These are phyloP conservation scores for Lasiosphaeriaceae sp. DNA, from an alignment of 495 filamentous ascomycete species.

Conservation along the genomic window DNA sequence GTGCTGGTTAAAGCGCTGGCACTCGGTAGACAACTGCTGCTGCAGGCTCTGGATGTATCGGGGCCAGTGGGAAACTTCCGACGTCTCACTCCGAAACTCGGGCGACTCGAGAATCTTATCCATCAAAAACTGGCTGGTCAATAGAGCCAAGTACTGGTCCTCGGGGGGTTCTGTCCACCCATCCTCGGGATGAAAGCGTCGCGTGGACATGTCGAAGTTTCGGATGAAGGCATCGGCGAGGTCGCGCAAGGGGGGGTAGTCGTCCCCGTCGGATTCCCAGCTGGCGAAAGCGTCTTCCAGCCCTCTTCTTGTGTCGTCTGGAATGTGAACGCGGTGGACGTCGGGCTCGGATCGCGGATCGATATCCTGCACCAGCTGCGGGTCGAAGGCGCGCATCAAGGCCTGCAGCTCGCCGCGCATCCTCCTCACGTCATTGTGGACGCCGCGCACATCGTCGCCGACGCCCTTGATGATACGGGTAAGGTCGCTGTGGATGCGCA, in stretches of 20 bases:
- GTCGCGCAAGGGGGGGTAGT: background rate
- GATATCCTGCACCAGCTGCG: background rate
- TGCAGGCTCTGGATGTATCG: constrained; percentile 5
- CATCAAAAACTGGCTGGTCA: constrained; percentile 10
- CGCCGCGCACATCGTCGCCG: background rate
- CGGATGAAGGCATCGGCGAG: constrained; percentile 7
- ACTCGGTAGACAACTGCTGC: constrained; percentile 1
- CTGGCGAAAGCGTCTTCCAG: background rate
- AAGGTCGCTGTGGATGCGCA: constrained; percentile 9
- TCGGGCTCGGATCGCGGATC: background rate
- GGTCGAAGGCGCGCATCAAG: background rate
- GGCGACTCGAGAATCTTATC: constrained; percentile 6
- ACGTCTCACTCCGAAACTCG: constrained; percentile 6
- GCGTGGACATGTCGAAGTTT: constrained; percentile 1
- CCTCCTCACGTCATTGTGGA: background rate
- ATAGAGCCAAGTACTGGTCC: constrained; percentile 2
- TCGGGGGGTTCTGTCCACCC: background rate
- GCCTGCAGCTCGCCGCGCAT: background rate
- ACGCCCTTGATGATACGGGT: background rate
- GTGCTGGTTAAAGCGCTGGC: background rate
- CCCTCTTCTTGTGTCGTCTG: background rate
- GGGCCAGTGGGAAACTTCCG: constrained; percentile 5
- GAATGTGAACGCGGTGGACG: background rate
- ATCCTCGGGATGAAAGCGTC: background rate
- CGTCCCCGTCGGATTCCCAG: background rate